Conservation (phyloP, 805 yeast species). For the Cyberlindnera galapagoensis region DNA sequence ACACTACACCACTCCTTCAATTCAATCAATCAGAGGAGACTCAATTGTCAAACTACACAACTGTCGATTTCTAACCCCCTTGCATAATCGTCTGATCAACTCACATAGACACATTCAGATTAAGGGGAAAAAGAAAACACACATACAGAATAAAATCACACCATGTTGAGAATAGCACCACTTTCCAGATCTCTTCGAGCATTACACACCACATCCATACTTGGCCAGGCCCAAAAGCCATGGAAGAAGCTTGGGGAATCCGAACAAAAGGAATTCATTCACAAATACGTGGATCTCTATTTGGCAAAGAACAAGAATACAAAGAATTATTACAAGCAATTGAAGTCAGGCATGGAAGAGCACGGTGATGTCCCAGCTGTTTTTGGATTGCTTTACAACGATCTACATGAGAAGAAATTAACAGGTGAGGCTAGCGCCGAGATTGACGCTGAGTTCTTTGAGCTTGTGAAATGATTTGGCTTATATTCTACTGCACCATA, state of each 20-base stretch:
- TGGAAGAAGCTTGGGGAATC: conserved; percentile 26
- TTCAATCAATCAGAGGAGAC: too few relatives aligned
- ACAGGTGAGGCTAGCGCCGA: conserved; percentile 18
- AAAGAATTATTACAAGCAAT: conserved; percentile 30
- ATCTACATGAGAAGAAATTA: conserved; percentile 21
- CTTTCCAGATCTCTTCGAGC: conserved; percentile 1
- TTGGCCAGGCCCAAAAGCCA: background rate
- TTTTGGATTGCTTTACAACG: conserved; percentile 33
- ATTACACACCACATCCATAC: too few relatives aligned
- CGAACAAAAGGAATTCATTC: conserved; percentile 25
- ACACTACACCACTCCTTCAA: too few relatives aligned
- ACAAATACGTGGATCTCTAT: conserved; percentile 24
- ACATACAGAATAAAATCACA: background rate
- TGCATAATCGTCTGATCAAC: too few relatives aligned
- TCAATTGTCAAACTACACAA: too few relatives aligned
- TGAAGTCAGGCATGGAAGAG: conserved; percentile 32
- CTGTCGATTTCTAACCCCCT: too few relatives aligned
- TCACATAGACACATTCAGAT: too few relatives aligned
- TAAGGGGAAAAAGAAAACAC: too few relatives aligned
- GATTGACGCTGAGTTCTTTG: conserved; percentile 21
- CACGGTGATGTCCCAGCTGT: conserved; percentile 30
- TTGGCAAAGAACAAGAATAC: conserved; percentile 28
- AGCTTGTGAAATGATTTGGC: conserved; percentile 7
- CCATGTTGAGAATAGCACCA: background rate
- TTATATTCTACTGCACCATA: too few relatives aligned